These are phyloP conservation scores for Priceomyces fermenticarens DNA, from an alignment of 805 yeast genomes.

Conservation along the genomic window DNA sequence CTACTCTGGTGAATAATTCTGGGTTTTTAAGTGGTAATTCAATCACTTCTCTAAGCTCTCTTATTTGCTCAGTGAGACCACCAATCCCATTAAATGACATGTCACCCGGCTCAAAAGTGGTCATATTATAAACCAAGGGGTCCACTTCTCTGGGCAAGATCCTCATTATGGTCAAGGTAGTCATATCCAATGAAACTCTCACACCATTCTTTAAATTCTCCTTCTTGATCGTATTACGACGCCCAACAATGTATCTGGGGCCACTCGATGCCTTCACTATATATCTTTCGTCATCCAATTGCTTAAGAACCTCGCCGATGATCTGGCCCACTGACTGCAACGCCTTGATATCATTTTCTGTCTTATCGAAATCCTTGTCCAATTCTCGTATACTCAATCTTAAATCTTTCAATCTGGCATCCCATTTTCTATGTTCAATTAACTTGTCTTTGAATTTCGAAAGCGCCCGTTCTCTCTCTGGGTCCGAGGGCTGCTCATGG, in stretches of 20 bases:
- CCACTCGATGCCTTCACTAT: slow-evolving; percentile 97
- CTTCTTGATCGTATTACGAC: slow-evolving; percentile 87
- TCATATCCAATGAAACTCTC: slow-evolving; percentile 95
- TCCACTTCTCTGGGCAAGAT: slow-evolving; percentile 97
- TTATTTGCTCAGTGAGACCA: slow-evolving; percentile 91
- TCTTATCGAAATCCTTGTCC: slow-evolving; percentile 82
- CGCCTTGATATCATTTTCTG: slow-evolving; percentile 96
- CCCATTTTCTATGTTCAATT: slow-evolving; percentile 92
- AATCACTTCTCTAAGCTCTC: slow-evolving; percentile 96
- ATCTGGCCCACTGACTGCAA: slow-evolving; percentile 96
- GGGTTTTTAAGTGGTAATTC: slow-evolving; percentile 97
- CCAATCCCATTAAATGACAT: slow-evolving; percentile 93
- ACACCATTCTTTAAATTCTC: slow-evolving; percentile 86
- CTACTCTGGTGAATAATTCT: slow-evolving; percentile 90
- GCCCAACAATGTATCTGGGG: slow-evolving; percentile 96
- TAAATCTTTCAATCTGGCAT: slow-evolving; percentile 80
- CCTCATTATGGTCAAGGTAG: slow-evolving; percentile 96
- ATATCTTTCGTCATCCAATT: slow-evolving; percentile 88
- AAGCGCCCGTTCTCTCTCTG: slow-evolving; percentile 76
- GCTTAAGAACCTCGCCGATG: slow-evolving; percentile 95
- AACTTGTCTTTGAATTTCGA: slow-evolving; percentile 78
- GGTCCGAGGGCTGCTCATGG: slow-evolving; percentile 44
- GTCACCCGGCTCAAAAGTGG: slow-evolving; percentile 97
- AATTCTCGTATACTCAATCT: slow-evolving; percentile 79
- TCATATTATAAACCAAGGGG: slow-evolving; percentile 97